Conservation (phyloP, 495 filamentous ascomycete genomes). For the Chaetomium cochliodes region DNA sequence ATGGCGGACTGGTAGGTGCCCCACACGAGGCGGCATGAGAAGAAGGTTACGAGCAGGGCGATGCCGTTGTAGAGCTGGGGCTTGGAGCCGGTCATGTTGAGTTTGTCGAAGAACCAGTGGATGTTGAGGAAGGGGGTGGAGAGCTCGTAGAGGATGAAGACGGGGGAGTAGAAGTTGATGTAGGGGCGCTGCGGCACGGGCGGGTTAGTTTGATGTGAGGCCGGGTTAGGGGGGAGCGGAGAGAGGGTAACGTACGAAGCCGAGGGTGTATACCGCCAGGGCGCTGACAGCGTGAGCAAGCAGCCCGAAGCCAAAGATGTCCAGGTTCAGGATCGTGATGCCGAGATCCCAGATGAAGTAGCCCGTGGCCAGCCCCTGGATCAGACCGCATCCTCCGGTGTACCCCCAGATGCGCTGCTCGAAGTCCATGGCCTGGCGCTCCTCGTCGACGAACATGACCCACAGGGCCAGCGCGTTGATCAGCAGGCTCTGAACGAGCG, state of each 20-base stretch:
- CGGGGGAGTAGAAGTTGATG: constrained; percentile 84
- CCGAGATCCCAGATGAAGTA: constrained; percentile 95
- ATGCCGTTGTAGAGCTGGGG: constrained; percentile 86
- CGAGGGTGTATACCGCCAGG: constrained; percentile 80
- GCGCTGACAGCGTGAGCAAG: constrained; percentile 86
- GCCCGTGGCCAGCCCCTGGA: constrained; percentile 82
- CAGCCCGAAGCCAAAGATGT: constrained; percentile 84
- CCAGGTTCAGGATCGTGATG: constrained; percentile 66
- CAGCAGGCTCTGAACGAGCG: constrained; percentile 77
- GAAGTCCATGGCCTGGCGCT: constrained; percentile 69
- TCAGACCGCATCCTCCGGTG: constrained; percentile 74
- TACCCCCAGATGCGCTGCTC: constrained; percentile 88
- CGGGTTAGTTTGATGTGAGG: background rate
- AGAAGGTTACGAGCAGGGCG: constrained; percentile 70
- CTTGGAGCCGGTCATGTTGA: constrained; percentile 83
- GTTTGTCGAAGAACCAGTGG: constrained; percentile 99
- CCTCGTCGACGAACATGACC: constrained; percentile 76
- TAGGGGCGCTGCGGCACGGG: constrained; percentile 70
- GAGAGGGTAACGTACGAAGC: constrained; percentile 72
- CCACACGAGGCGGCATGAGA: constrained; percentile 86
- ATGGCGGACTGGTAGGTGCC: constrained; percentile 76
- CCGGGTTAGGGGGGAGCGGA: background rate
- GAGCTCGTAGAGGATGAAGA: constrained; percentile 97
- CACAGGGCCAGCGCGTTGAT: constrained; percentile 77
- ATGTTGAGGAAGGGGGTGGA: constrained; percentile 92